These are phyloP conservation scores for Oxytropis ochrocephala DNA, from an alignment of 306 rosid genomes.

Conservation along the genomic window DNA sequence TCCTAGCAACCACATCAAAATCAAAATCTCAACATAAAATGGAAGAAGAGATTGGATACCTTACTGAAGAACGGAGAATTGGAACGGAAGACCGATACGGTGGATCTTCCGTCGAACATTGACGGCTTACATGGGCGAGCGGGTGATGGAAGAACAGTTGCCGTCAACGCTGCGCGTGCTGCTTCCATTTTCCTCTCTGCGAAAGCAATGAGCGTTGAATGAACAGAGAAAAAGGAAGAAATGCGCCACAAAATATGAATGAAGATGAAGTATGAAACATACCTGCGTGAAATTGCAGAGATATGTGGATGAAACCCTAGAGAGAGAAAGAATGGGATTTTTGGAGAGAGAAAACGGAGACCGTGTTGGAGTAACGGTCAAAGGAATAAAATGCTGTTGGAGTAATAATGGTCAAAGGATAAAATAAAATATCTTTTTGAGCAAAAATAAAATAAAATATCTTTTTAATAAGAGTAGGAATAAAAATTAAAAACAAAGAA, in stretches of 20 bases:
- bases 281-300: background rate
- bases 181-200: slow-evolving; percentile 53
- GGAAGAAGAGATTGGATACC: slow-evolving; percentile 30
- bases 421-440: too few relatives aligned
- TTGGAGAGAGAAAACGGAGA: background rate
- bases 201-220: background rate
- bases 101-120: slow-evolving; percentile 29
- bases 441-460: too few relatives aligned
- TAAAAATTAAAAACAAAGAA: too few relatives aligned
- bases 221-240: background rate
- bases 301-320: slow-evolving; percentile 12
- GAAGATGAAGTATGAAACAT: background rate
- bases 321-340: background rate
- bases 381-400: background rate
- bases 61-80: slow-evolving; percentile 33
- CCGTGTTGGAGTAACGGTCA: background rate
- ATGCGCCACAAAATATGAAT: background rate
- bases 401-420: too few relatives aligned
- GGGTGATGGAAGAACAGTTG: slow-evolving; percentile 38
- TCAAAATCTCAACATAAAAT: background rate
- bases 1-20: background rate
- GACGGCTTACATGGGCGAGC: slow-evolving; percentile 16
- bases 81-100: slow-evolving; percentile 27
- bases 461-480: too few relatives aligned
- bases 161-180: slow-evolving; percentile 20